These are phyloP conservation scores for Rhamnella rubrinervis DNA, from an alignment of 331 rosid genomes.

Conservation along the genomic window DNA sequence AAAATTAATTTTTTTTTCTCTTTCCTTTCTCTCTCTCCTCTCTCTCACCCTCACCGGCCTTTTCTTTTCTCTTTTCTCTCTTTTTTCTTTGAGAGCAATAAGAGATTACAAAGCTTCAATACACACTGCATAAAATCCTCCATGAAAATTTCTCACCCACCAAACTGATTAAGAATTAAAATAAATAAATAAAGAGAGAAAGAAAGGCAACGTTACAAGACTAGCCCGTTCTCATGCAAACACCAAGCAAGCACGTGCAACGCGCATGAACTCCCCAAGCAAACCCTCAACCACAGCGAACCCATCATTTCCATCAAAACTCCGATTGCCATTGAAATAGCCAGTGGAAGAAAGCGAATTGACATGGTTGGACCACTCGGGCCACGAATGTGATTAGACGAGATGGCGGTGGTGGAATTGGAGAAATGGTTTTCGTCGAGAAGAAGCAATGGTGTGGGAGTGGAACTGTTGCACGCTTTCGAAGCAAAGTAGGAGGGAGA, in stretches of 20 bases:
- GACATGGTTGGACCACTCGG: conserved; percentile 61
- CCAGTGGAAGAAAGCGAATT: conserved; percentile 49
- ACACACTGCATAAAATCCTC: background rate
- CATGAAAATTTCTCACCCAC: background rate
- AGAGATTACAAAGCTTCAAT: too few species aligned
- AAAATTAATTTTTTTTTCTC: too few species aligned
- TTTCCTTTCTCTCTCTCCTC: too few species aligned
- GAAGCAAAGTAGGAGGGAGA: conserved; percentile 2
- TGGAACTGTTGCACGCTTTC: conserved; percentile 13
- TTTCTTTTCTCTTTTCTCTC: conserved; percentile 40
- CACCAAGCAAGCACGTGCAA: conserved; percentile 47
- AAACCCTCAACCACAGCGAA: conserved; percentile 27
- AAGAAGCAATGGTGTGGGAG: conserved; percentile 7
- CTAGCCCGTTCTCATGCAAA: conserved; percentile 59
- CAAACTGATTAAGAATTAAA: background rate
- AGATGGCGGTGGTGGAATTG: background rate
- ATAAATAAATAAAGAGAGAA: background rate
- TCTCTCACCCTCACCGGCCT: too few species aligned
- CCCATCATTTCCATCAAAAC: conserved; percentile 15
- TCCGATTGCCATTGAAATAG: conserved; percentile 22
- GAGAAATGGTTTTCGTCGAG: conserved; percentile 1
- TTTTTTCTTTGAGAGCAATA: too few species aligned
- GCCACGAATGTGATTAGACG: conserved; percentile 38
- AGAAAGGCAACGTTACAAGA: conserved; percentile 50
- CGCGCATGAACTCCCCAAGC: conserved; percentile 36